Evolutionary conservation across 495 filamentous ascomycete genomes (phyloP).

Genomic region (Diplogelasinospora grovesii): DNA sequence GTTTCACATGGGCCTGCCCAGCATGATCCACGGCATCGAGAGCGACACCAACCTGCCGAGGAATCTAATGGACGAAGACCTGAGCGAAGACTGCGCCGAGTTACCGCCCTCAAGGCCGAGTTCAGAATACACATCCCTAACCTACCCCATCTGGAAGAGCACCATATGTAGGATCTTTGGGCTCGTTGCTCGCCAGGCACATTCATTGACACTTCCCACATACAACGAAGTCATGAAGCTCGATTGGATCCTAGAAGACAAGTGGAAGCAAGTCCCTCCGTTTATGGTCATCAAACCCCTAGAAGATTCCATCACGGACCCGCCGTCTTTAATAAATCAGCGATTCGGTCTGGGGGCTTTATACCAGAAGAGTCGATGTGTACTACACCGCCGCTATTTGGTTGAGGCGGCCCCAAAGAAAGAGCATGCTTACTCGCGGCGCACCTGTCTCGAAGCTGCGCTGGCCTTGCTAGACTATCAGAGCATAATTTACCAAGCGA

Average conservation of each 20-base stretch:
- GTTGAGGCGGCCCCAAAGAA: slow-evolving; percentile 47
- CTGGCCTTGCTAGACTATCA: slow-evolving; percentile 52
- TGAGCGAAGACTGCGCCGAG: slow-evolving; percentile 33
- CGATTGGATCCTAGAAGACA: slow-evolving; percentile 54
- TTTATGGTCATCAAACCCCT: slow-evolving; percentile 54
- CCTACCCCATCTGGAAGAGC: slow-evolving; percentile 44
- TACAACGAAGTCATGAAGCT: slow-evolving; percentile 65
- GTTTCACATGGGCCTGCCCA: slow-evolving; percentile 50
- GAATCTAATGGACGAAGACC: slow-evolving; percentile 46
- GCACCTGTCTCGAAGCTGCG: slow-evolving; percentile 60
- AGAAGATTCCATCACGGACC: slow-evolving; percentile 56
- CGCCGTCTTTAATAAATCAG: slow-evolving; percentile 57
- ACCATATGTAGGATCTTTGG: slow-evolving; percentile 31
- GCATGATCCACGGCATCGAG: slow-evolving; percentile 41
- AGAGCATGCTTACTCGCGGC: slow-evolving; percentile 62
- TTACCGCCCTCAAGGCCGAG: slow-evolving; percentile 37
- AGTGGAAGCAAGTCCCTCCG: slow-evolving; percentile 48
- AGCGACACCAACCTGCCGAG: slow-evolving; percentile 40
- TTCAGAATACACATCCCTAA: slow-evolving; percentile 41
- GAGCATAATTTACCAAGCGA: slow-evolving; percentile 29
- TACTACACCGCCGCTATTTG: slow-evolving; percentile 69
- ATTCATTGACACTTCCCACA: slow-evolving; percentile 29
- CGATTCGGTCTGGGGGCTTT: slow-evolving; percentile 64
- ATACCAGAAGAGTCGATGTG: slow-evolving; percentile 66
- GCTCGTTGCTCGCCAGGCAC: slow-evolving; percentile 32